Base-by-base conservation (phyloP, 352 stramenopile species). In the Pythium volutum region DNA sequence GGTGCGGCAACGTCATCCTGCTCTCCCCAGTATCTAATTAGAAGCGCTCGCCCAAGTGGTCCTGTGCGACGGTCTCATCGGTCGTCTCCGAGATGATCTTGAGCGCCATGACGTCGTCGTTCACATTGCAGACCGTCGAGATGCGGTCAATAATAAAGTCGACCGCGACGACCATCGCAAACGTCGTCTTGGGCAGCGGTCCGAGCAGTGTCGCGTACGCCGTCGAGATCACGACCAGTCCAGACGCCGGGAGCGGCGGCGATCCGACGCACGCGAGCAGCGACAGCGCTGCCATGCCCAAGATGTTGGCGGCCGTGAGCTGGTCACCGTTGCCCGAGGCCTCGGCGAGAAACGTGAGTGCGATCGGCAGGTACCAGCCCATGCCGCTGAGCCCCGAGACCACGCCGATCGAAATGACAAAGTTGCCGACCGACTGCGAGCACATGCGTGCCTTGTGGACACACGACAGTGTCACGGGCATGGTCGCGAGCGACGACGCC, bases 91-190 rank as follows among this genome's bases (percentile, higher is more conserved):
- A 75, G 39, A 91, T 88, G 34, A 88, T 72, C 59, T 88, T 87
- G 42, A 91, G 74, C 31, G 79, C 81, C 75, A 91, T 87, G 57
- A 87, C 74, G 65, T 91, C 84, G 49, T 89, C 84, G 54, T 89
- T 89, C 8, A 93, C 81, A 51, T 93, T 90, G 69, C 81, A 87
- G 43, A 84, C 65, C 0, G 81, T 84, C n/a, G 66, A 66, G 34
- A 93, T 64, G 48, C 84, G 84, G 27, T 90, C 80, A 11, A 78
- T 68, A 25, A 91, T 63, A 51, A 88, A 87, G 45, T 91, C 78
- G 55, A 87, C 74, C 2, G 82, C 73, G 20, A 87, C 56, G 42
- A 87, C 77, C 6, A 87, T 71, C 15, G 69, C 70, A 59, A 88
- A 91, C 0, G 76, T 85, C 10, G 69, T 39, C 38, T 33, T 67